Percentiles rank a stretch among this genome's conserved stretches.
phyloP scores from a whole-genome alignment of 257 asterid species.

The Gentiana dahurica region DNA sequence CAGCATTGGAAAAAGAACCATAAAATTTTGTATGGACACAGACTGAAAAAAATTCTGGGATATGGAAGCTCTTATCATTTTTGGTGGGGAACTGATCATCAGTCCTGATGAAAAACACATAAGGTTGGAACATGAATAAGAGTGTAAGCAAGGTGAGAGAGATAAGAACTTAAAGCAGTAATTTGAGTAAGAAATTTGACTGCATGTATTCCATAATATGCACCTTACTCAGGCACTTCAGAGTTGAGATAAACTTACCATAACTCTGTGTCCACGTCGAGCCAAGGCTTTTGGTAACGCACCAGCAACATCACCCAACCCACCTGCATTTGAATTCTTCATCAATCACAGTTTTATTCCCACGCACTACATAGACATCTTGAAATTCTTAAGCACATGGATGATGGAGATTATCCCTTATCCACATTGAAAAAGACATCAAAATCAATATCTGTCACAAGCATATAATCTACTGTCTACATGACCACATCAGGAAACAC shows the following conservation, averaged over 20 bases:
- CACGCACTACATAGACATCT: neutral
- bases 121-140: neutral
- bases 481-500: neutral
- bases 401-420: too few relatives aligned
- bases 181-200: neutral
- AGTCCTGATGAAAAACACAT: neutral
- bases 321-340: slow-evolving; percentile 43
- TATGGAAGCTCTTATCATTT: too few relatives aligned
- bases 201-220: neutral
- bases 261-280: slow-evolving; percentile 97
- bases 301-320: slow-evolving; percentile 99
- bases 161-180: slow-evolving; percentile 1
- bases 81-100: neutral
- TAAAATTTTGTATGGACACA: too few relatives aligned
- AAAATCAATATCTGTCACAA: too few relatives aligned
- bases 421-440: too few relatives aligned
- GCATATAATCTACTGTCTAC: neutral
- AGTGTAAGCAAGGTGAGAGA: neutral
- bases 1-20: too few relatives aligned
- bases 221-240: neutral
- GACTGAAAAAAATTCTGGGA: too few relatives aligned
- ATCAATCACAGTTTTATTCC: neutral
- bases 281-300: slow-evolving; percentile 99
- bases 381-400: neutral
- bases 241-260: slow-evolving; percentile 39